Conservation (phyloP, 192 early-diverging fungal genomes). For the Cetraspora pellucida region DNA sequence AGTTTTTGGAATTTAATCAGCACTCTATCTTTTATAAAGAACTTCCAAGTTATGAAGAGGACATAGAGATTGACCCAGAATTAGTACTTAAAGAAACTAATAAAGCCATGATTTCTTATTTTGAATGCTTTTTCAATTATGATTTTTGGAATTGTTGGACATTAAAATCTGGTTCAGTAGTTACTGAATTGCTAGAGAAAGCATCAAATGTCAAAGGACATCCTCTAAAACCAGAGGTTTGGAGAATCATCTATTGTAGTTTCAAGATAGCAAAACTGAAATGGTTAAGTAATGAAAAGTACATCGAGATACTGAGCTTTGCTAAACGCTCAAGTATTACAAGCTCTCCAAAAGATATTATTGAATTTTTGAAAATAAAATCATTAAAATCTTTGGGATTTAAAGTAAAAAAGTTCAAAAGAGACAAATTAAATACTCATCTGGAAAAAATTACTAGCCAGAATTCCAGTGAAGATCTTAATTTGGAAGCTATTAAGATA, state of each 20-base stretch:
- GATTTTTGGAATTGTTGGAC: slow-evolving; percentile 26
- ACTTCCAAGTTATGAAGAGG: slow-evolving; percentile 30
- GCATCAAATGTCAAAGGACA: slow-evolving; percentile 16
- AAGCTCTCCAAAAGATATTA: slow-evolving; percentile 24
- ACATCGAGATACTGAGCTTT: slow-evolving; percentile 11
- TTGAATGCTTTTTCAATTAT: slow-evolving; percentile 11
- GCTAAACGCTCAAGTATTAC: slow-evolving; percentile 27
- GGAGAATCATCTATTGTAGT: slow-evolving; percentile 20
- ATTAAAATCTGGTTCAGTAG: slow-evolving; percentile 29
- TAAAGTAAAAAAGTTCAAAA: slow-evolving; percentile 18
- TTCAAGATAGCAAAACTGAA: slow-evolving; percentile 27
- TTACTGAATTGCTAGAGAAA: slow-evolving; percentile 19
- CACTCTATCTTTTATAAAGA: slow-evolving; percentile 6
- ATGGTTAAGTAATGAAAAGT: slow-evolving; percentile 15
- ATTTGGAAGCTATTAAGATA: slow-evolving; percentile 23
- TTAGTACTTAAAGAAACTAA: slow-evolving; percentile 25
- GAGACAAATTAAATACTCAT: slow-evolving; percentile 21
- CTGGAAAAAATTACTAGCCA: slow-evolving; percentile 22
- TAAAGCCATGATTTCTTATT: slow-evolving; percentile 27
- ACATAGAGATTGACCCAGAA: slow-evolving; percentile 27
- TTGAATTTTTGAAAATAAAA: slow-evolving; percentile 31
- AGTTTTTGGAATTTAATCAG: slow-evolving; percentile 19
- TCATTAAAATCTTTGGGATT: slow-evolving; percentile 31
- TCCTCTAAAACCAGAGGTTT: slow-evolving; percentile 29
- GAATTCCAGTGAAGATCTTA: slow-evolving; percentile 3